Evolutionary conservation across 106 monocot genomes (phyloP).

Genomic region (Phalaenopsis equestris): DNA sequence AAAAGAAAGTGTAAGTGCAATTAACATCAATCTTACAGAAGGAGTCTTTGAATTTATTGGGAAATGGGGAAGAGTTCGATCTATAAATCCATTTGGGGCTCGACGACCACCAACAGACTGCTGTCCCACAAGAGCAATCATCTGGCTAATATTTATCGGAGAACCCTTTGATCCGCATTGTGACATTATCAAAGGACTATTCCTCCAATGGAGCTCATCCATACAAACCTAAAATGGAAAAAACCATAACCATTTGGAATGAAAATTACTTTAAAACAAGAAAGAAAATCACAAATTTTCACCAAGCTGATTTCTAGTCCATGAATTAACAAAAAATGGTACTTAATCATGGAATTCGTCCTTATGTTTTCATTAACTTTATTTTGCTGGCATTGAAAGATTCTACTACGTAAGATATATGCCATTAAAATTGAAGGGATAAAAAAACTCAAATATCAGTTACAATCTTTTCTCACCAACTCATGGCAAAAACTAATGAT

Average conservation of each 20-base stretch:
- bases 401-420: not conserved
- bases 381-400: not conserved
- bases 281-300: not conserved
- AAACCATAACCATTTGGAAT: not conserved
- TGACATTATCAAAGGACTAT: conserved; percentile 97
- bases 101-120: conserved; percentile 96
- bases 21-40: conserved; percentile 47
- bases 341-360: not conserved
- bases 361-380: not conserved
- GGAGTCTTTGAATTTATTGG: conserved; percentile 78
- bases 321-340: not conserved
- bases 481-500: not conserved
- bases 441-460: not conserved
- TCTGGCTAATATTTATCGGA: conserved; percentile 88
- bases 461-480: not conserved
- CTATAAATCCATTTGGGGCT: conserved; percentile 95
- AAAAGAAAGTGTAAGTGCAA: not conserved
- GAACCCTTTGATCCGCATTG: conserved; percentile 99
- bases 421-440: not conserved
- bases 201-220: conserved; percentile 87
- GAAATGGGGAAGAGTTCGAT: conserved; percentile 93
- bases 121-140: conserved; percentile 95
- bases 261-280: not conserved
- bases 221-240: conserved; percentile 61
- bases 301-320: not conserved